Evolutionary conservation across 2,329 filamentous ascomycete genomes (phyloP).

Genomic region (Aspergillus sp.): DNA sequence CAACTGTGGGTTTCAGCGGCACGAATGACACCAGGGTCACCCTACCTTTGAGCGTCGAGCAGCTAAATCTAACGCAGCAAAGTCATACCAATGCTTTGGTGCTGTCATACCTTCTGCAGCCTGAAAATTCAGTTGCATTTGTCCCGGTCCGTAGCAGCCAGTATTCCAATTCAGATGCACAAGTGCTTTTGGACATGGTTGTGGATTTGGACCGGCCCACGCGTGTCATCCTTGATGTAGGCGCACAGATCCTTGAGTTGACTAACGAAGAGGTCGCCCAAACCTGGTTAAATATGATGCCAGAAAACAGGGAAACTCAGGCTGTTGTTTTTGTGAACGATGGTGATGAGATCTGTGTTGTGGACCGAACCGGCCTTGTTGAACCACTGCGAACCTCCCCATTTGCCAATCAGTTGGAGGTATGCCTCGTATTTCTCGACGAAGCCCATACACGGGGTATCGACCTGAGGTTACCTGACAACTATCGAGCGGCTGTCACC

Average conservation of each 20-base stretch:
- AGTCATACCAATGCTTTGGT: slow-evolving; percentile 69
- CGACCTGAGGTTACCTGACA: slow-evolving; percentile 60
- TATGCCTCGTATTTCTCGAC: slow-evolving; percentile 68
- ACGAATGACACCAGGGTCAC: slow-evolving; percentile 64
- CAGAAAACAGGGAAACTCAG: slow-evolving; percentile 28
- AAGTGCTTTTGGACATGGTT: slow-evolving; percentile 46
- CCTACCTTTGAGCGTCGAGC: slow-evolving; percentile 57
- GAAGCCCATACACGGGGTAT: slow-evolving; percentile 65
- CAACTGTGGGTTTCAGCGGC: slow-evolving; percentile 67
- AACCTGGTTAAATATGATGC: slow-evolving; percentile 51
- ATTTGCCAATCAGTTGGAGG: slow-evolving; percentile 55
- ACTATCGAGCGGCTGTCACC: slow-evolving; percentile 66
- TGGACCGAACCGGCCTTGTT: slow-evolving; percentile 26
- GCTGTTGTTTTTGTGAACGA: slow-evolving; percentile 58
- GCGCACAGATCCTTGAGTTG: slow-evolving; percentile 69
- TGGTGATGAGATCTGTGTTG: slow-evolving; percentile 29
- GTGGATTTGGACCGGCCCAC: slow-evolving; percentile 39
- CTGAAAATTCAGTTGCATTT: slow-evolving; percentile 46
- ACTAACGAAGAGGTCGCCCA: slow-evolving; percentile 56
- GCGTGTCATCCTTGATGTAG: slow-evolving; percentile 68
- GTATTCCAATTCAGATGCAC: slow-evolving; percentile 15
- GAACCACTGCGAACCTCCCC: slow-evolving; percentile 57
- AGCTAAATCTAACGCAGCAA: slow-evolving; percentile 56
- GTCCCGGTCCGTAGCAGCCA: slow-evolving; percentile 17
- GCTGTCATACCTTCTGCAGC: slow-evolving; percentile 56